A percentile compares a stretch with the other conserved stretches of the same genome.
Evolutionary conservation across 345 rosid genomes (phyloP).

Genomic region (Salix koriyanagi): DNA sequence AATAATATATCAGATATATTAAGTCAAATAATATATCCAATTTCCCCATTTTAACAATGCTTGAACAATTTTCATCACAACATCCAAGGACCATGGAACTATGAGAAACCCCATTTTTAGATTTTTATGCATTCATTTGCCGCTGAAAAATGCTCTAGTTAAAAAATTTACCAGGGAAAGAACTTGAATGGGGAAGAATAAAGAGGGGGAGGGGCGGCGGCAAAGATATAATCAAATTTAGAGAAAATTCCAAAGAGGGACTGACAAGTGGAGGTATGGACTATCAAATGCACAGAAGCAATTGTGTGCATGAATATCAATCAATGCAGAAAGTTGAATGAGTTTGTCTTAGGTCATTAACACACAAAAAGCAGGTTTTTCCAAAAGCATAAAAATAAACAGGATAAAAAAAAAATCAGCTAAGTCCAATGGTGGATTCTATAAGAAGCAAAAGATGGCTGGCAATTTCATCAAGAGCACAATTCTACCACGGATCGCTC

Average conservation of each 20-base stretch:
- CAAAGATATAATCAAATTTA: not conserved
- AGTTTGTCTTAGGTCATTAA: not conserved
- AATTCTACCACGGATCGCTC: conserved; percentile 7
- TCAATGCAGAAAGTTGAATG: not conserved
- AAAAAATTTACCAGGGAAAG: not conserved
- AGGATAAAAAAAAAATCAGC: not conserved
- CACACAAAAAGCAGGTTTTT: conserved; percentile 2
- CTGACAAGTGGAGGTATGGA: not conserved
- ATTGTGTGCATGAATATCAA: conserved; percentile 9
- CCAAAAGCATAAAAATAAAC: not conserved
- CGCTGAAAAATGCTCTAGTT: not conserved
- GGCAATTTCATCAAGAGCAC: conserved; percentile 10
- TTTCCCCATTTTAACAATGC: not conserved
- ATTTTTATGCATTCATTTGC: not conserved
- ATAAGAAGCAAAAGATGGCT: conserved; percentile 14
- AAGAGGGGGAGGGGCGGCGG: not conserved
- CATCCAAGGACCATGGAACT: not conserved
- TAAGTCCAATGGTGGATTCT: conserved; percentile 16
- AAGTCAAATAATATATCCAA: not conserved
- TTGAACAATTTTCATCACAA: not conserved
- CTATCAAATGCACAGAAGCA: not conserved
- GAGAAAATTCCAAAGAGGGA: not conserved
- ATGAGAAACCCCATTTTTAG: not conserved
- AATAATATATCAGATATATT: too few relatives aligned
- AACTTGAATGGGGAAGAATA: too few relatives aligned